Percentiles rank a stretch among this genome's conserved stretches.
phyloP scores from a whole-genome alignment of 208 protist genomes.

The Wallacemonas sp. region DNA sequence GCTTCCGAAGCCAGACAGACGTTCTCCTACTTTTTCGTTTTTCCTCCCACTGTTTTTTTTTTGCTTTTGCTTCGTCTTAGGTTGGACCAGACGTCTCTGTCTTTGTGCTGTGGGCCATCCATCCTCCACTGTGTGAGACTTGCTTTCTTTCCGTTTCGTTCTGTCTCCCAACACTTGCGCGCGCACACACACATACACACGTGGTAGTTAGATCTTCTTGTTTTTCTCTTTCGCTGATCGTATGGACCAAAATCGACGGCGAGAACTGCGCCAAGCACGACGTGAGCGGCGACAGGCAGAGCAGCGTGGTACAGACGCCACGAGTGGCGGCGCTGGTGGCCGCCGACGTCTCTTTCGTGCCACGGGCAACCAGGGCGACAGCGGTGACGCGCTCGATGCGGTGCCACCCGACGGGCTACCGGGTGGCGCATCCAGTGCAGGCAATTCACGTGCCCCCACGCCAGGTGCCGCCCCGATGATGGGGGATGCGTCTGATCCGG shows the following conservation, averaged over 20 bases:
- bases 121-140: too few relatives aligned
- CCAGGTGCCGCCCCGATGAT: neutral
- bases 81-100: too few relatives aligned
- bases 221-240: too few relatives aligned
- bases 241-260: slow-evolving; percentile 36
- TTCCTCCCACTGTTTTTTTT: neutral
- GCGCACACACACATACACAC: slow-evolving; percentile 17
- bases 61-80: neutral
- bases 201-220: too few relatives aligned
- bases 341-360: slow-evolving; percentile 6
- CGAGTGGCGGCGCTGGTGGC: neutral
- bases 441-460: too few relatives aligned
- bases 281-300: slow-evolving; percentile 26
- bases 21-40: neutral
- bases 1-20: neutral
- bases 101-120: too few relatives aligned
- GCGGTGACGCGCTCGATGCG: too few relatives aligned
- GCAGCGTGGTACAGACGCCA: slow-evolving; percentile 1
- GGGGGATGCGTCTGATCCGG: neutral
- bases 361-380: neutral
- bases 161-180: neutral
- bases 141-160: neutral
- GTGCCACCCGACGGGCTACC: too few relatives aligned
- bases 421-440: too few relatives aligned
- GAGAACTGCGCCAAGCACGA: slow-evolving; percentile 34